These are phyloP conservation scores for Clarireedia paspali DNA, from an alignment of 2,329 filamentous ascomycete genomes.

Conservation along the genomic window DNA sequence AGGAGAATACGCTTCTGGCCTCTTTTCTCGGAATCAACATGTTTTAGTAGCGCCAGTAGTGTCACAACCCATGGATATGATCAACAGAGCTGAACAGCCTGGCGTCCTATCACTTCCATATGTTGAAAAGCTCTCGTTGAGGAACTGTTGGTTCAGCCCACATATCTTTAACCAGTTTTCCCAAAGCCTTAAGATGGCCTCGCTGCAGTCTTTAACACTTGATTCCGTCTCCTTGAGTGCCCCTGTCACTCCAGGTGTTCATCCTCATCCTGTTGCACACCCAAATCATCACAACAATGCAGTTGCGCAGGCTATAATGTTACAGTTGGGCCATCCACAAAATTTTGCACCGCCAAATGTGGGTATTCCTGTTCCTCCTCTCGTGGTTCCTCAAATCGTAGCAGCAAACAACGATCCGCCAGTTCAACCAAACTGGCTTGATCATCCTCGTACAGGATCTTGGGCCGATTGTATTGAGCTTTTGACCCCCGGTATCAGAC, in stretches of 20 bases:
- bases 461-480: conserved; percentile 43
- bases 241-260: conserved; percentile 27
- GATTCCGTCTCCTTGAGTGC: conserved; percentile 59
- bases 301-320: conserved; percentile 2
- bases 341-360: not conserved
- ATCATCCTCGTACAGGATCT: conserved; percentile 35
- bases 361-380: no score
- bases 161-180: conserved; percentile 46
- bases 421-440: conserved; percentile 19
- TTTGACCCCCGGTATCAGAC: conserved; percentile 40
- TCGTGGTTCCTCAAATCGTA: not conserved
- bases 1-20: conserved; percentile 57
- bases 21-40: conserved; percentile 53
- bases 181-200: conserved; percentile 37
- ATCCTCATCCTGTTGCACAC: conserved; percentile 13
- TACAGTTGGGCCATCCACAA: not conserved
- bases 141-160: conserved; percentile 63
- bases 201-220: conserved; percentile 47
- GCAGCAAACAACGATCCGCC: not conserved
- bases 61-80: conserved; percentile 27
- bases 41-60: conserved; percentile 53
- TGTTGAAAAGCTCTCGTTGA: conserved; percentile 51
- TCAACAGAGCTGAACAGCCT: conserved; percentile 20
- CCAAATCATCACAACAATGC: conserved; percentile 4
- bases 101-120: conserved; percentile 44